phyloP scores from a whole-genome alignment of 139 green algal genomes.

The Tetradesmus lagerheimii region DNA sequence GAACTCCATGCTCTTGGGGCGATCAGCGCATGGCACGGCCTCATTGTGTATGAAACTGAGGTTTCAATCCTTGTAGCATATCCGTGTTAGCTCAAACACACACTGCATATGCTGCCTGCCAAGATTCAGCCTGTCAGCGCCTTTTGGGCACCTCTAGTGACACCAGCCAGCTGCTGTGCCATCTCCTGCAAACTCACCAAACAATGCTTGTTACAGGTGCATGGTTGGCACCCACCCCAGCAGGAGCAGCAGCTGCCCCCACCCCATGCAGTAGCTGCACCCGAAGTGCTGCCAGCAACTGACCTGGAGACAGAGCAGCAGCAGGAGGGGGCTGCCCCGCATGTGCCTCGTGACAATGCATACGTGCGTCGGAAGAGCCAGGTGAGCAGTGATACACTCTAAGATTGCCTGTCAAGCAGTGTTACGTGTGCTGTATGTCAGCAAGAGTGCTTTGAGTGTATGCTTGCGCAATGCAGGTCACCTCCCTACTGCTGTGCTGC shows the following conservation, averaged over 20 bases:
- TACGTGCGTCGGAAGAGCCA: neutral
- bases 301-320: neutral
- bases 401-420: no score
- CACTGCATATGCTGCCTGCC: neutral
- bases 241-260: constrained; percentile 18
- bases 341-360: neutral
- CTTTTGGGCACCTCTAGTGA: neutral
- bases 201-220: neutral
- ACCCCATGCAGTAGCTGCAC: neutral
- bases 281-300: constrained; percentile 16
- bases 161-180: neutral
- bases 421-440: neutral
- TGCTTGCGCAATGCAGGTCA: neutral
- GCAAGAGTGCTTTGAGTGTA: neutral
- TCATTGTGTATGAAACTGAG: neutral
- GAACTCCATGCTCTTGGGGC: neutral
- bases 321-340: neutral
- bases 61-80: neutral
- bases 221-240: neutral
- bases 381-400: neutral
- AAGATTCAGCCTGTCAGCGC: neutral
- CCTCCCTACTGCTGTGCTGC: no score
- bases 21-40: neutral
- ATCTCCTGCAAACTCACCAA: neutral
- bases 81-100: neutral